A percentile compares a stretch with the other conserved stretches of the same genome.
phyloP scores from a whole-genome alignment of 2,329 filamentous ascomycete species.

The Diaporthe velutina region DNA sequence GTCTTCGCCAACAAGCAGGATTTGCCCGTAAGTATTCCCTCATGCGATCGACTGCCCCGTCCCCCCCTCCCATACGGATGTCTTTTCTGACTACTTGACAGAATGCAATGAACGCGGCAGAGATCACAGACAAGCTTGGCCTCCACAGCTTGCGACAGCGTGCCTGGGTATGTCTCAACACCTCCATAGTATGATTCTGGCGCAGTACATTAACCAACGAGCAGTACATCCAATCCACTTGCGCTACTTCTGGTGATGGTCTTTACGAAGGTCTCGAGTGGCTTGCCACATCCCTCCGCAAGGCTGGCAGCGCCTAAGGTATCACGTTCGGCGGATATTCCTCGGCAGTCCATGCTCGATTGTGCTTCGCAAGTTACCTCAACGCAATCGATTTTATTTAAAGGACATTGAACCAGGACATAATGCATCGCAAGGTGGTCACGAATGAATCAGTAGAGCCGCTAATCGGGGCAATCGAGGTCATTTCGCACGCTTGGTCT shows the following conservation, averaged over 20 bases:
- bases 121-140: slow-evolving; percentile 99
- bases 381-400: slow-evolving; percentile 65
- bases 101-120: slow-evolving; percentile 99
- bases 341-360: slow-evolving; percentile 64
- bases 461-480: slow-evolving; percentile 45
- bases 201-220: slow-evolving; percentile 35
- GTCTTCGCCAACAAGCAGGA: slow-evolving; percentile 99
- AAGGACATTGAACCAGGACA: slow-evolving; percentile 55
- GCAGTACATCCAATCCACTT: slow-evolving; percentile 99
- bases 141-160: slow-evolving; percentile 99
- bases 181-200: background rate
- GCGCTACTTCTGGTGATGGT: slow-evolving; percentile 98
- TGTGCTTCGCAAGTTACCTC: slow-evolving; percentile 69
- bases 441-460: slow-evolving; percentile 42
- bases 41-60: background rate
- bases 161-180: slow-evolving; percentile 84
- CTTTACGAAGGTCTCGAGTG: slow-evolving; percentile 99
- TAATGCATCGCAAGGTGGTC: slow-evolving; percentile 50
- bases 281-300: slow-evolving; percentile 86
- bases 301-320: slow-evolving; percentile 73
- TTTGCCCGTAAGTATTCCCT: slow-evolving; percentile 79
- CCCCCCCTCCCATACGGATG: background rate
- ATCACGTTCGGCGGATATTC: slow-evolving; percentile 50
- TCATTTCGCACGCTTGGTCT: slow-evolving; percentile 46
- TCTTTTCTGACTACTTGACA: slow-evolving; percentile 56